Conservation (phyloP, 2,329 filamentous ascomycete species). For the Leptographium radiaticola region DNA sequence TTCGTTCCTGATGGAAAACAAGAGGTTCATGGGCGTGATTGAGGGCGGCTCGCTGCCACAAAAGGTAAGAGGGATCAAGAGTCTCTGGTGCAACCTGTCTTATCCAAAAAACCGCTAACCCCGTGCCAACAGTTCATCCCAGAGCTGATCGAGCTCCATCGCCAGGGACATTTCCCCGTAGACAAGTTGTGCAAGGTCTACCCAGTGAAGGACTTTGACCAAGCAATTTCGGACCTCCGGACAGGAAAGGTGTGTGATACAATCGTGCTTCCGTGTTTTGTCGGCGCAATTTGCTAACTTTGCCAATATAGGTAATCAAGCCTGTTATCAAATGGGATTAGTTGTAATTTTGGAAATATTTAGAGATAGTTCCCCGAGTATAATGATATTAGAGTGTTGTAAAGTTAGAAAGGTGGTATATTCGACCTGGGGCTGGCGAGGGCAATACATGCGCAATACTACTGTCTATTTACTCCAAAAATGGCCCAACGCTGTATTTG, state of each 20-base stretch:
- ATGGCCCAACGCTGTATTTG: too few relatives aligned
- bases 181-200: slow-evolving; percentile 20
- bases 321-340: slow-evolving; percentile 10
- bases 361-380: too few relatives aligned
- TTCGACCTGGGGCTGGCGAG: too few relatives aligned
- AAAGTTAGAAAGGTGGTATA: too few relatives aligned
- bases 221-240: slow-evolving; percentile 15
- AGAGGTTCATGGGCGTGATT: slow-evolving; percentile 19
- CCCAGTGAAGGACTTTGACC: slow-evolving; percentile 13
- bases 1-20: slow-evolving; percentile 10
- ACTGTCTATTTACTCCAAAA: too few relatives aligned
- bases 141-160: slow-evolving; percentile 18
- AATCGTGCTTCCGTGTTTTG: neutral
- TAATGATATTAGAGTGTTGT: too few relatives aligned
- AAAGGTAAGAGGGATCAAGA: slow-evolving; percentile 6
- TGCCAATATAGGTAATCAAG: slow-evolving; percentile 7
- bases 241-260: slow-evolving; percentile 11
- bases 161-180: slow-evolving; percentile 20
- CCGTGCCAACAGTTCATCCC: slow-evolving; percentile 18
- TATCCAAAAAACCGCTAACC: neutral
- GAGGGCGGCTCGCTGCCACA: slow-evolving; percentile 18
- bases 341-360: neutral
- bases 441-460: too few relatives aligned
- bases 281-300: neutral
- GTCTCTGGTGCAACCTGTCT: too few relatives aligned